Evolutionary conservation across 164 flowering plant species (phyloP), one percentile per base, ranked within the genome.

Genomic region (Nymphaea colorata): DNA sequence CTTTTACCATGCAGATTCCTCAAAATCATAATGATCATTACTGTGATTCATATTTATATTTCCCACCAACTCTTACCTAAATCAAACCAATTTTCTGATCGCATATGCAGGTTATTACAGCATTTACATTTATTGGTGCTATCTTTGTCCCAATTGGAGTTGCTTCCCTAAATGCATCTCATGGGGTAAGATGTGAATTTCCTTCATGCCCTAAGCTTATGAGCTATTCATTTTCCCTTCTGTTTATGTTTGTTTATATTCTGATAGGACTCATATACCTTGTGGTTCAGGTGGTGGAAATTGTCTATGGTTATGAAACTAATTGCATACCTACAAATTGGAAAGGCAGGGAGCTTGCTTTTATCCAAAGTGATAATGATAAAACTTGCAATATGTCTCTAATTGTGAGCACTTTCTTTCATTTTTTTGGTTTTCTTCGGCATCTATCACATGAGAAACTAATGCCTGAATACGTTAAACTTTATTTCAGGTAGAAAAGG

Each of bases 121-220:
- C 86, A 15, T 90, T 88, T 69, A 67, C 84, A 14, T 15, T 76
- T 61, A 66, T 88, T 65, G 88, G 88, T 44, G 64, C 91, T 59
- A 51, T 89, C 68, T 94, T 94, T 78, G 84, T 94, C 71, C 99
- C 98, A 2, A 81, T 94, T 68, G 99, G 98, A n/a, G 81, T 88
- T 61, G 80, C 81, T 67, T 83, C 91, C 64, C 76, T 91, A 71
- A 82, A 81, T 78, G 99, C 98, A 17, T 94, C 98, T 41, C 83
- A 83, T 18, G 74, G 70, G 44, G 98, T 90, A 86, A 73, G 59
- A 17, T 62, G 41, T 67, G 44, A 70, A 8, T 47, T 25, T 44
- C 25, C 65, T 8, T 42, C 10, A 10, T 42, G 15, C 57, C 8
- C 57, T 8, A 51, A 51, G 12, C 0, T 10, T 15, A 51, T 15